Evolutionary conservation across 2,329 filamentous ascomycete species (phyloP), one percentile per base, ranked within the genome.

Genomic region (Falciphora oryzae): DNA sequence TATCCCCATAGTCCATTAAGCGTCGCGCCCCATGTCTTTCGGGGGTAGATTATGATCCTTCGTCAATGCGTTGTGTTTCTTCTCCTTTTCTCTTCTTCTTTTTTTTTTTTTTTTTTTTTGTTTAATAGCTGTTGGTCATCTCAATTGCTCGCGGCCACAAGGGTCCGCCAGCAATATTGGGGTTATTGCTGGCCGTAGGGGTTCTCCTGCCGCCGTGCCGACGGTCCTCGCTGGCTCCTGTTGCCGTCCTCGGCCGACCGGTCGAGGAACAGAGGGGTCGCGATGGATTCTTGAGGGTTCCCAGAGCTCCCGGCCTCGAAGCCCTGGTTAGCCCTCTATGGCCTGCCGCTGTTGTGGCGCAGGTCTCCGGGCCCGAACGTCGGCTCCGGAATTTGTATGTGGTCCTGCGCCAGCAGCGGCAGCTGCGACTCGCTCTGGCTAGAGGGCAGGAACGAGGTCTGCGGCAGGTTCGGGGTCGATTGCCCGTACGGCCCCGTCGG

Each of bases 251-350:
- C 44, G 7, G 2, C 44, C 44, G 44, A 53, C 22, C 44, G 27
- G 27, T 58, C 57, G 5, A 31, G 57, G 57, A 58, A 58, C 13
- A 28, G 25, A n/a, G 58, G 58, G 32, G 50, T 63, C n/a, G 61
- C 63, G 25, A 32, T 5, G 32, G 65, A 63, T 31, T 68, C 65
- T 7, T 65, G 66, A 0, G 59, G 60, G 3, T 29, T 27, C 1
- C 68, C 70, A 64, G 74, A 77, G 63, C 76, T 78, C 14, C 77
- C 78, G 8, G 75, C 69, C 65, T 78, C 75, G 57, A 79, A 78
- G 0, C 73, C 74, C 6, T 73, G 69, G 67, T 79, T 78, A 29
- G 77, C 74, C 61, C 72, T 74, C n/a, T 77, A 70, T 6, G 72
- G 66, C 18, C 66, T 65, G 18, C 73, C 73, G 66, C 78, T 79